These are phyloP conservation scores for Triadica sebifera DNA, from an alignment of 345 rosid genomes.

Conservation along the genomic window DNA sequence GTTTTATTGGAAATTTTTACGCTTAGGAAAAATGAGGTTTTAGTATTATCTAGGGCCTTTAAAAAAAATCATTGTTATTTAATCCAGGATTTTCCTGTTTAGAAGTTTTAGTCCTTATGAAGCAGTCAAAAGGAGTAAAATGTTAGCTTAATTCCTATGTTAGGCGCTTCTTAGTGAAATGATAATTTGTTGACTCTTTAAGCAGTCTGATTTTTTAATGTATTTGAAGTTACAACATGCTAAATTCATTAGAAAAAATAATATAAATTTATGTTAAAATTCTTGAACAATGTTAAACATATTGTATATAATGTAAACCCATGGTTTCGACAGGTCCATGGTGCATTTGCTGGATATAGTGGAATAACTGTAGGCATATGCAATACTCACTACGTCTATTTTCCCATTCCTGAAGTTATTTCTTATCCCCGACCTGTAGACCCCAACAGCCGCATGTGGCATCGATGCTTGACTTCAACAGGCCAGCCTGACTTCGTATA, in stretches of 20 bases:
- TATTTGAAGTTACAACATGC: not conserved
- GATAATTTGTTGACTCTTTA: not conserved
- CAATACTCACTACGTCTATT: conserved; percentile 94
- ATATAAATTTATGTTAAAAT: not conserved
- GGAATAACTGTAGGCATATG: conserved; percentile 92
- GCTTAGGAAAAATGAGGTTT: not conserved
- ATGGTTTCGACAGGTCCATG: conserved; percentile 78
- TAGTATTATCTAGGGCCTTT: not conserved
- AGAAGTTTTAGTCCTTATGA: not conserved
- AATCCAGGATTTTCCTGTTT: not conserved
- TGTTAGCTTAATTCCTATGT: not conserved
- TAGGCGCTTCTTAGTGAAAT: not conserved
- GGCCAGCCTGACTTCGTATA: conserved; percentile 91
- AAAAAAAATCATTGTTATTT: too few species aligned
- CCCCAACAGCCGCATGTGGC: conserved; percentile 98
- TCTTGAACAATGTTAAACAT: too few species aligned
- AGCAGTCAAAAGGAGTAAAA: not conserved
- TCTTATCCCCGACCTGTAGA: conserved; percentile 81
- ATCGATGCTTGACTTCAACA: conserved; percentile 93
- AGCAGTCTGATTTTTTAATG: too few species aligned
- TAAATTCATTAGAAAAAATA: not conserved
- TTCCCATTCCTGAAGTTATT: conserved; percentile 93
- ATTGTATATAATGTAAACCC: too few species aligned
- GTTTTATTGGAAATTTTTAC: too few species aligned
- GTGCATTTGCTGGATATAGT: conserved; percentile 95